Base-by-base conservation (phyloP, 1,284 basidiomycete genomes). In the Polyporus tsugae region DNA sequence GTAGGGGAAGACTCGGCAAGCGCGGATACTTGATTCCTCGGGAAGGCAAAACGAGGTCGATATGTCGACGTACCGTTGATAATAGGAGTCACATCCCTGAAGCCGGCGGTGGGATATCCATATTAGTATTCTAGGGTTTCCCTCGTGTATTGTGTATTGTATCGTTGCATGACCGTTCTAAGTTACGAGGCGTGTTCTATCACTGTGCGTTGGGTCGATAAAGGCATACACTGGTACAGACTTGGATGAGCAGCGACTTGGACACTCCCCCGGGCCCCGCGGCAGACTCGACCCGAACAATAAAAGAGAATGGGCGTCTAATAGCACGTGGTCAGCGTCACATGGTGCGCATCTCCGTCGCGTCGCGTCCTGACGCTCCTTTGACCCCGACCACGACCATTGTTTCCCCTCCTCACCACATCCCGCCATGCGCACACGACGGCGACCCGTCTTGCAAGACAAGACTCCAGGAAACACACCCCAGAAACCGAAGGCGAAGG, bases 401-500 rank as follows among this genome's bases (percentile, higher is more conserved):
- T 11, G 6, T 46, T 25, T 19, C 29, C 17, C 19, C 38, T 17
- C 36, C 38, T 35, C 35, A 15, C 15, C 13, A 15, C 22, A 15
- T 29, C 13, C 11, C 44, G 53, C 52, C n/a, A 72, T 72, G 71
- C 64, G 71, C 25, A 72, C 71, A 39, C 71, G 71, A 60, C 69
- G 71, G n/a, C 68, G 71, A 46, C 72, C 73, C n/a, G 75, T 70
- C 15, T 60, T 75, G 39, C 71, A 71, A 66, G 75, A 75, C 57
- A 75, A 74, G 67, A 75, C 75, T 0, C 75, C 75, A 25, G 71
- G 68, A 13, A 75, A 75, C 62, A 75, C 75, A 1, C 75, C 75
- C 2, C 73, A 74, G 66, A 72, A 72, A 44, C 66, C 69, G 5
- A 68, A 65, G 38, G 11, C 61, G 2, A 65, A 63, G 52, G 25